These are phyloP conservation scores for Krasilnikovozyma curviuscula DNA, from an alignment of 768 basidiomycete genomes.

Conservation along the genomic window DNA sequence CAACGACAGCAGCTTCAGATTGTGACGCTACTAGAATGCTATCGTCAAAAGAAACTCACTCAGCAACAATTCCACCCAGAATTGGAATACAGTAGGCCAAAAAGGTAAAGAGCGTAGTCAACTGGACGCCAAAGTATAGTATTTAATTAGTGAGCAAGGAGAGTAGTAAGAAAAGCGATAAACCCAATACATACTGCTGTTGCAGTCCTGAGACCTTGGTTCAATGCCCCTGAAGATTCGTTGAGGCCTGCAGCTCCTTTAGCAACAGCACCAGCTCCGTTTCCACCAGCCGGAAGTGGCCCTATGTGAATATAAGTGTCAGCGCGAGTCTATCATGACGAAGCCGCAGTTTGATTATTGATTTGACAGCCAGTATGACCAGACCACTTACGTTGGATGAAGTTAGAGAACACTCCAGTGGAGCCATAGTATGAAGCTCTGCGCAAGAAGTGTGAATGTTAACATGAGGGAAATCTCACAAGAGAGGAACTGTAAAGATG, in stretches of 20 bases:
- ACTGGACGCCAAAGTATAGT: background rate
- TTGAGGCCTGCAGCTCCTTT: background rate
- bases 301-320: no score
- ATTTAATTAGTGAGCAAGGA: background rate
- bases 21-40: no score
- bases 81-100: background rate
- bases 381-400: no score
- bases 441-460: no score
- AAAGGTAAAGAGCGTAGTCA: background rate
- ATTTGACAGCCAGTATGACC: no score
- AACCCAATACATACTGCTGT: background rate
- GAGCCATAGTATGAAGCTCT: background rate
- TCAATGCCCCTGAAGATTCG: background rate
- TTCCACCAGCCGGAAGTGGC: background rate
- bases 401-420: conserved; percentile 1
- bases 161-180: background rate
- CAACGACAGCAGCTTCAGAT: no score
- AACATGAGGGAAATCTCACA: no score
- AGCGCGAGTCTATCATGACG: no score
- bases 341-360: no score
- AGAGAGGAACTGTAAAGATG: no score
- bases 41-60: no score
- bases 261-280: conserved; percentile 6
- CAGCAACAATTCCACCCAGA: no score
- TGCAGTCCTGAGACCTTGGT: background rate